Evolutionary conservation across 306 rosid genomes (phyloP), one percentile per base, ranked within the genome.

Genomic region (Mimosa pudica): DNA sequence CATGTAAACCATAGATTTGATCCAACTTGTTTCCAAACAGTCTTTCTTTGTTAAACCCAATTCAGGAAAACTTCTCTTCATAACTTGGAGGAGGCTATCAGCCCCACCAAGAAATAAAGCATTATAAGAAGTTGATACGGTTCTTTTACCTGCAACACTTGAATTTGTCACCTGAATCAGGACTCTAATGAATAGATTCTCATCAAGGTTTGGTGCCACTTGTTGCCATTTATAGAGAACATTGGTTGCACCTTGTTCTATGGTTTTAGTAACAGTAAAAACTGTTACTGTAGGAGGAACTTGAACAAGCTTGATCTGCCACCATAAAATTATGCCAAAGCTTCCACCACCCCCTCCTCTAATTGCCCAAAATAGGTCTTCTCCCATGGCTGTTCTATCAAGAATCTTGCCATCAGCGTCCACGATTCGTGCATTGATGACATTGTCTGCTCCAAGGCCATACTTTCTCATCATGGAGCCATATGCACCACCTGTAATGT

Each of bases 341-440:
- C 92, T 88, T 7, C 84, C 93, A 17, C 89, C 93, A 2, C 94
- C 94, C 2, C 94, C 92, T 18, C 97, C 94, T 78, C 90, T 84
- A 6, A 92, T 90, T 0, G 97, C 93, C 97, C 93, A 92, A 57
- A 92, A 89, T 0, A 89, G 51, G 7, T 87, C 94, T 33, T 92
- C 94, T n/a, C 90, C 93, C 94, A 89, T 93, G 78, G 87, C 63
- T 41, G 7, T 30, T 57, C 94, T 80, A 16, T 91, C 86, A 30
- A 90, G 89, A 52, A 91, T 75, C 44, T 24, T 81, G 0, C 98
- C 98, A 47, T 87, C 81, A 0, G 77, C 87, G 42, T 88, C 88
- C 0, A 93, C 85, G 1, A 93, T 48, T 20, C 7, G 35, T 4
- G 98, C 98, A 24, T 93, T 91, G 0, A 87, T 32, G 0, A 87